Conservation (phyloP, 768 basidiomycete species). For the Fistulinella prunicolor region DNA sequence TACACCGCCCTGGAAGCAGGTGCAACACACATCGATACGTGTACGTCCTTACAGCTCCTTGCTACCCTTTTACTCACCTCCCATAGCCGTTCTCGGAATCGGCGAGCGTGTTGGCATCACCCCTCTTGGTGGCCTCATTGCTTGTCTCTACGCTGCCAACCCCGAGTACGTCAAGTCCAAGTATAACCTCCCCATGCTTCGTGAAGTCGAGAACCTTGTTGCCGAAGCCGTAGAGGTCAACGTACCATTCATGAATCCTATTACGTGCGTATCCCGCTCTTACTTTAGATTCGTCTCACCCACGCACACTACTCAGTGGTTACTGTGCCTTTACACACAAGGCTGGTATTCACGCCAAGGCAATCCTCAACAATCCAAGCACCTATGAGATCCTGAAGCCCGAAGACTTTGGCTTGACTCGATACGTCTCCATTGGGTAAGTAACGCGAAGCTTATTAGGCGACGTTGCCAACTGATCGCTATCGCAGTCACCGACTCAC, state of each 20-base stretch:
- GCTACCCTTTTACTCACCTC: background rate
- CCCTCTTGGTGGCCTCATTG: slow-evolving; percentile 93
- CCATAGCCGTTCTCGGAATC: slow-evolving; percentile 86
- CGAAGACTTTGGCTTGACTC: slow-evolving; percentile 95
- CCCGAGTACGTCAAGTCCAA: slow-evolving; percentile 99
- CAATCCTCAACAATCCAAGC: slow-evolving; percentile 97
- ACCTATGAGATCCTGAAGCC: slow-evolving; percentile 99
- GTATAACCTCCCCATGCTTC: slow-evolving; percentile 96
- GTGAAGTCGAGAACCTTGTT: slow-evolving; percentile 98
- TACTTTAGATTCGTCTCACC: background rate
- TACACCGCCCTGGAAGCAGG: slow-evolving; percentile 98
- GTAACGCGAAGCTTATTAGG: slow-evolving; percentile 8
- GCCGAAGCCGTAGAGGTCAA: slow-evolving; percentile 98
- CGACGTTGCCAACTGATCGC: slow-evolving; percentile 4
- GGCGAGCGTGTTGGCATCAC: slow-evolving; percentile 99
- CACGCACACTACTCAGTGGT: slow-evolving; percentile 52
- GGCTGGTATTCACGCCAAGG: slow-evolving; percentile 99
- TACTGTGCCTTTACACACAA: slow-evolving; percentile 99
- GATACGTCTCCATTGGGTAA: slow-evolving; percentile 96
- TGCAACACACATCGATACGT: slow-evolving; percentile 98
- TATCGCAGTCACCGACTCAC: slow-evolving; percentile 79
- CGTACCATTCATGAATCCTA: slow-evolving; percentile 95
- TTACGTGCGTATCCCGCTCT: slow-evolving; percentile 55
- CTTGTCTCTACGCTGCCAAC: slow-evolving; percentile 94
- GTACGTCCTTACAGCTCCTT: slow-evolving; percentile 40